Base-by-base conservation (phyloP, 352 stramenopile genomes). In the Phytopythium ostracodes region DNA sequence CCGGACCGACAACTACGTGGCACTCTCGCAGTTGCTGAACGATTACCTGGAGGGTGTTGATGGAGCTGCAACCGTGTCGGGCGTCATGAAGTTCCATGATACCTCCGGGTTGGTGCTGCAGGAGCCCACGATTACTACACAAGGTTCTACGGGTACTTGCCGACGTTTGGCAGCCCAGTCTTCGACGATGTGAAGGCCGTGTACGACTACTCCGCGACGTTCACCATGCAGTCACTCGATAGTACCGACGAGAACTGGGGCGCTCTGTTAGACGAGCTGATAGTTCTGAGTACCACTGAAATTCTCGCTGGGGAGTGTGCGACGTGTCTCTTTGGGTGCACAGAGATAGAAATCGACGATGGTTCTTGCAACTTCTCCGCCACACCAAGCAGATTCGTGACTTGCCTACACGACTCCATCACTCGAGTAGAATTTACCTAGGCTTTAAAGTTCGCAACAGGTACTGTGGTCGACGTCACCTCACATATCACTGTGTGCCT, bases 151-250 rank as follows among this genome's bases (percentile, higher is more conserved):
- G 50, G 50, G 15, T 56, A 56, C 17, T 10, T 8, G 18, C 50
- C 50, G 6, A 18, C 27, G 14, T 56, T 56, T 42, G 50, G 50
- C 0, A 56, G 50, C 17, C 50, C 50, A 7, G 50, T 25, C 2
- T 29, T 20, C 33, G 43, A 40, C 17, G 47, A 7, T 20, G 29
- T 56, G 15, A 14, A 40, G 56, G 35, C 43, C n/a, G 4, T 40
- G 24, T 11, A 17, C 29, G 24, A 42, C 8, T 3, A 51, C 18
- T 6, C 55, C 11, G 46, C 52, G 15, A 42, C 50, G 24, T 51
- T 67, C 14, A 43, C 31, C 10, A 51, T 70, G 27, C 64, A 67
- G 29, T 66, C 64, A 1, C 60, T 70, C 5, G 51, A 42, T 10
- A 56, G 31, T 24, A 44, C n/a, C 7, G 5, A 14, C n/a, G 18